A percentile compares a stretch with the other conserved stretches of the same genome.
phyloP scores from a whole-genome alignment of 345 rosid species.

The Fremontodendron californicum region DNA sequence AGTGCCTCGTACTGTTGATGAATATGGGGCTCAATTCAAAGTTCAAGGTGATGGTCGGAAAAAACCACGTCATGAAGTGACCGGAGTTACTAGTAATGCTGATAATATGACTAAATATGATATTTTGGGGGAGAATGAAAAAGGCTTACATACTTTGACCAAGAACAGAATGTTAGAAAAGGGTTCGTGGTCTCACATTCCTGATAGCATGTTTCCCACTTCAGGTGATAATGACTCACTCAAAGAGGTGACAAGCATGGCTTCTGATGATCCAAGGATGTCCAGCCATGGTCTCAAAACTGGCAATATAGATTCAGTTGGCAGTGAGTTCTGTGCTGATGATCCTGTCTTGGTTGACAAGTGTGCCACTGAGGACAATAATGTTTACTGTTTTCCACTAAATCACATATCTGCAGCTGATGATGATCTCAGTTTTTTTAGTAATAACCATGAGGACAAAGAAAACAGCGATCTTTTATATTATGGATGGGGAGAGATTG shows the following conservation, averaged over 20 bases:
- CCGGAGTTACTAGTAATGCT: constrained; percentile 32
- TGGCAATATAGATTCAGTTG: constrained; percentile 28
- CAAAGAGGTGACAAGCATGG: constrained; percentile 37
- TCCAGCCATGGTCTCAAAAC: constrained; percentile 41
- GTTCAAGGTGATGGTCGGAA: constrained; percentile 32
- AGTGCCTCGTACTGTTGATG: constrained; percentile 53
- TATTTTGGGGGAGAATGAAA: constrained; percentile 32
- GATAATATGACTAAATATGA: constrained; percentile 25
- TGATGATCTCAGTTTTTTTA: constrained; percentile 51
- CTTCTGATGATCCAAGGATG: constrained; percentile 40
- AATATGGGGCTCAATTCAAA: constrained; percentile 32
- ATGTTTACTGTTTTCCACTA: constrained; percentile 42
- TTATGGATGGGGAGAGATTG: constrained; percentile 81
- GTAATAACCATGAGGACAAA: constrained; percentile 49
- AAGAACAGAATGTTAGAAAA: constrained; percentile 55
- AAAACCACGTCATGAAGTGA: constrained; percentile 45
- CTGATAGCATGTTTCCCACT: constrained; percentile 36
- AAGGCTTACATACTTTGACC: constrained; percentile 14
- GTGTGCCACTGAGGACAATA: constrained; percentile 33
- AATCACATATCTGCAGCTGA: constrained; percentile 47
- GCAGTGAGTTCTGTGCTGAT: constrained; percentile 32
- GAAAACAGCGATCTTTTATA: constrained; percentile 55
- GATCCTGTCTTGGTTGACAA: constrained; percentile 44
- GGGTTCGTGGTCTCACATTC: constrained; percentile 45
- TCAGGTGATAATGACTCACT: constrained; percentile 35